These are phyloP conservation scores for Fusarium aywerte DNA, from an alignment of 2,329 filamentous ascomycete species.

Conservation along the genomic window DNA sequence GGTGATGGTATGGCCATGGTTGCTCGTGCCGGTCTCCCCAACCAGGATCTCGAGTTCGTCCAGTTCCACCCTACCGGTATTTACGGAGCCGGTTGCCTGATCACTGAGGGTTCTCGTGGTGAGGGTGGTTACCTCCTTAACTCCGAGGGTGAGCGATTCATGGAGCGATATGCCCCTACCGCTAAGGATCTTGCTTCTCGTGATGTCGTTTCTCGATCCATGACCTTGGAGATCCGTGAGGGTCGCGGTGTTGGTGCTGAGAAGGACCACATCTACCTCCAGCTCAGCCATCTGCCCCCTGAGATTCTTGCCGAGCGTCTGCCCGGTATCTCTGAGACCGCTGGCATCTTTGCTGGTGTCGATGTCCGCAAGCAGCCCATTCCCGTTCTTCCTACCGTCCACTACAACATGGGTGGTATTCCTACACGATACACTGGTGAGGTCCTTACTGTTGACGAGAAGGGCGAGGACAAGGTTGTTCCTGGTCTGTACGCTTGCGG, in stretches of 20 bases:
- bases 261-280: conserved; percentile 98
- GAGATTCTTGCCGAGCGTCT: conserved; percentile 96
- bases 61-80: conserved; percentile 99
- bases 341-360: conserved; percentile 95
- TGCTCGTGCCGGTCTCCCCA: conserved; percentile 93
- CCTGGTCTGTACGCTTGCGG: conserved; percentile 95
- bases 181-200: conserved; percentile 97
- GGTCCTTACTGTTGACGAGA: conserved; percentile 86
- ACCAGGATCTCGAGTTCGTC: conserved; percentile 99
- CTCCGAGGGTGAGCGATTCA: conserved; percentile 98
- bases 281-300: conserved; percentile 92
- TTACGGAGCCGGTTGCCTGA: conserved; percentile 97
- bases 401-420: conserved; percentile 99
- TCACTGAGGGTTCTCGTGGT: conserved; percentile 96
- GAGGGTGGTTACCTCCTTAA: conserved; percentile 98
- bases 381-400: conserved; percentile 93
- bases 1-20: conserved; percentile 99
- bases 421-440: conserved; percentile 97
- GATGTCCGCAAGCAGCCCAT: conserved; percentile 98
- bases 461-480: conserved; percentile 91
- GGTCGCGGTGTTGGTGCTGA: conserved; percentile 96
- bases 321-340: conserved; percentile 98
- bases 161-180: conserved; percentile 98
- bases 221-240: conserved; percentile 98
- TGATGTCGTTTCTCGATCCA: conserved; percentile 96